Evolutionary conservation across 805 yeast genomes (phyloP).

Genomic region (Ogataea naganishii): DNA sequence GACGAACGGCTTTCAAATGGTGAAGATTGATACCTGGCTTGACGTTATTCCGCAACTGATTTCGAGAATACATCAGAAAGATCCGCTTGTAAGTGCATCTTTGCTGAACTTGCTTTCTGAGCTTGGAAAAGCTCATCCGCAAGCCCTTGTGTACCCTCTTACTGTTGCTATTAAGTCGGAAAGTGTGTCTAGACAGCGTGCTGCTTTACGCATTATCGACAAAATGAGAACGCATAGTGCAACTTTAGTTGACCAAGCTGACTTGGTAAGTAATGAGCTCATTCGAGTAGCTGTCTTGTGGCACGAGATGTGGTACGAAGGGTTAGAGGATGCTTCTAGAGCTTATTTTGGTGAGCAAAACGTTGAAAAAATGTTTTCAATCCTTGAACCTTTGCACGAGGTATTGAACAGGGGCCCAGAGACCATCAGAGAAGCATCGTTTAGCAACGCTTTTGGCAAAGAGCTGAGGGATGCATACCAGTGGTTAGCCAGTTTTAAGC

Average conservation of each 20-base stretch:
- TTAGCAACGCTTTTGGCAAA: constrained; percentile 87
- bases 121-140: constrained; percentile 93
- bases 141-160: constrained; percentile 89
- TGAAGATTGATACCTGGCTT: constrained; percentile 87
- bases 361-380: constrained; percentile 88
- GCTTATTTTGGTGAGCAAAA: constrained; percentile 91
- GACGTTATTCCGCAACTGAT: constrained; percentile 94
- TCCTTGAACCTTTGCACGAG: constrained; percentile 81
- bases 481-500: constrained; percentile 81
- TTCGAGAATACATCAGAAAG: constrained; percentile 94
- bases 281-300: constrained; percentile 92
- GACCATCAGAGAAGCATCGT: constrained; percentile 86
- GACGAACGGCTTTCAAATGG: constrained; percentile 83
- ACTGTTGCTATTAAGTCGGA: constrained; percentile 95
- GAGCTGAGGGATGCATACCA: constrained; percentile 89
- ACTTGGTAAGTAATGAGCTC: constrained; percentile 85
- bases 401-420: constrained; percentile 83
- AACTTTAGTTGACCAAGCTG: constrained; percentile 81
- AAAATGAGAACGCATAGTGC: constrained; percentile 89
- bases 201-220: constrained; percentile 86
- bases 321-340: constrained; percentile 92
- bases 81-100: constrained; percentile 72
- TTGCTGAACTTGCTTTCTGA: constrained; percentile 75
- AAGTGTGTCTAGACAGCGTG: constrained; percentile 78
- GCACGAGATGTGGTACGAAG: constrained; percentile 99